These are phyloP conservation scores for Phellopilus nigrolimitatus DNA, from an alignment of 1,284 basidiomycete genomes.

Conservation along the genomic window DNA sequence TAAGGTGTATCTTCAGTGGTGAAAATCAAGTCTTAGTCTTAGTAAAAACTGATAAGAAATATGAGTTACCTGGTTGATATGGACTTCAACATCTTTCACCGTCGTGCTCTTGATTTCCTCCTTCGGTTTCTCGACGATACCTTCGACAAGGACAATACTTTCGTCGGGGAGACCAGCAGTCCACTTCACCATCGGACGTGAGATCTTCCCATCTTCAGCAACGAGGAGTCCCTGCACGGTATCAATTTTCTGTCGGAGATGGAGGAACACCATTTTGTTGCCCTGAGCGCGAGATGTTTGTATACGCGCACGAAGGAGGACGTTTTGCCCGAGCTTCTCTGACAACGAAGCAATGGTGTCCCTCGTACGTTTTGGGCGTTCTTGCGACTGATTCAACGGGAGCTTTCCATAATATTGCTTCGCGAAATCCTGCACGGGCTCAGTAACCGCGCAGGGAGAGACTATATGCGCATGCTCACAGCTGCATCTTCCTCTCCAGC, in stretches of 20 bases:
- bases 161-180: slow-evolving; percentile 76
- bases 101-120: slow-evolving; percentile 90
- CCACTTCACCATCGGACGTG: slow-evolving; percentile 99
- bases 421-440: slow-evolving; percentile 66
- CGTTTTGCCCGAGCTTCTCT: slow-evolving; percentile 64
- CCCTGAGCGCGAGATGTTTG: slow-evolving; percentile 91
- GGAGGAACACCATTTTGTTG: slow-evolving; percentile 93
- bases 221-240: slow-evolving; percentile 88
- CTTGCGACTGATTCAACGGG: slow-evolving; percentile 90
- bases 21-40: not conserved
- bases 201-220: slow-evolving; percentile 77
- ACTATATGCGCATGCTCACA: slow-evolving; percentile 12
- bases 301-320: slow-evolving; percentile 86
- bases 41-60: not conserved
- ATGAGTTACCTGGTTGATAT: slow-evolving; percentile 66
- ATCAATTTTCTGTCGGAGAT: slow-evolving; percentile 84
- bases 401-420: slow-evolving; percentile 85
- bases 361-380: slow-evolving; percentile 48
- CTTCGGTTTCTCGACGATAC: slow-evolving; percentile 75
- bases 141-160: slow-evolving; percentile 90
- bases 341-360: slow-evolving; percentile 65
- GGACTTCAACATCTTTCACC: slow-evolving; percentile 85
- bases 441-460: not conserved
- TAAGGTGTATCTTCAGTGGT: slow-evolving; percentile 20
- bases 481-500: slow-evolving; percentile 42